Evolutionary conservation across 257 asterid genomes (phyloP).

Genomic region (Capsicum baccatum): DNA sequence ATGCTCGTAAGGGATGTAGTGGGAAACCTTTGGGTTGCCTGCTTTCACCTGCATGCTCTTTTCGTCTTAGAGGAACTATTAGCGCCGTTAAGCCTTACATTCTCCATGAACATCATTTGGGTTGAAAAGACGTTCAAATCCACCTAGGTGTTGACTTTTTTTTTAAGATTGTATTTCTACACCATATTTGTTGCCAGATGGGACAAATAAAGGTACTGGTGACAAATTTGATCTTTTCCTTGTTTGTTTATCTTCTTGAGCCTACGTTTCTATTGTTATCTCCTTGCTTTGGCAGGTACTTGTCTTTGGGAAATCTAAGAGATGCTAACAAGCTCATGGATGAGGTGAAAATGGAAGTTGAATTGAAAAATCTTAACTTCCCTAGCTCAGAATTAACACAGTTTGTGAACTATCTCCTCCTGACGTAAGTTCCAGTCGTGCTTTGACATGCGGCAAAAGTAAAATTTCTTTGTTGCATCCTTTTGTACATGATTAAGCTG

Average conservation of each 20-base stretch:
- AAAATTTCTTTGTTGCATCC: background rate
- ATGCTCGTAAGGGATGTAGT: background rate
- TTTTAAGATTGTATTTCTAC: background rate
- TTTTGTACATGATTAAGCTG: background rate
- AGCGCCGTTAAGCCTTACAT: background rate
- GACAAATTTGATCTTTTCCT: no score
- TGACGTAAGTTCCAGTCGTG: conserved; percentile 57
- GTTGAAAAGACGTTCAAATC: background rate
- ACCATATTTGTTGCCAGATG: background rate
- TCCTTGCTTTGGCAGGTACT: conserved; percentile 57
- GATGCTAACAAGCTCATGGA: conserved; percentile 90
- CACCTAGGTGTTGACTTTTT: background rate
- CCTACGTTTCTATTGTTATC: background rate
- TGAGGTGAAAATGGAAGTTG: conserved; percentile 76
- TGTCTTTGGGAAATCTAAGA: conserved; percentile 88
- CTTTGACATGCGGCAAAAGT: background rate
- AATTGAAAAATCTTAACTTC: conserved; percentile 56
- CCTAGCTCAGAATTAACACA: conserved; percentile 83
- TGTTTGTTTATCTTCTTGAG: background rate
- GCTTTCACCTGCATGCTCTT: background rate
- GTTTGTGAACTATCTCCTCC: conserved; percentile 73
- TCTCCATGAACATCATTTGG: conserved; percentile 4
- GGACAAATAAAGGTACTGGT: background rate
- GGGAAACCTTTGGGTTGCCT: conserved; percentile 22
- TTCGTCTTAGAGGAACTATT: background rate